phyloP scores from a whole-genome alignment of 106 monocot genomes.

The Acanthochlamys bracteata region DNA sequence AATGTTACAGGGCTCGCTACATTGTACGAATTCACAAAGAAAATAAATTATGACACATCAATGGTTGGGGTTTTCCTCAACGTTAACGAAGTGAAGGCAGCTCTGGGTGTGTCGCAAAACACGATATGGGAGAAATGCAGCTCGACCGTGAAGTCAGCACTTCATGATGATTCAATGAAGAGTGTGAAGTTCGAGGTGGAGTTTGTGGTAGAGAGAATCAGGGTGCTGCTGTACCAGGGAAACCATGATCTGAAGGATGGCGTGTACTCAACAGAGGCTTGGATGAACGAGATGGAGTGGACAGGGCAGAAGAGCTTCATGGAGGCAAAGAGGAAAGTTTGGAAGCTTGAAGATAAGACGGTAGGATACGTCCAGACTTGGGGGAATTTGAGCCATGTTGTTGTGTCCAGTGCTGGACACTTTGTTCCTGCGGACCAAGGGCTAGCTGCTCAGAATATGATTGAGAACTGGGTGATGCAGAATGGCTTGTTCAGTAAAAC shows the following conservation, averaged over 20 bases:
- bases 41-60: too few species aligned
- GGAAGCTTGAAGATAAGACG: conserved; percentile 36
- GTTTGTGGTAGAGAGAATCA: conserved; percentile 30
- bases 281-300: conserved; percentile 69
- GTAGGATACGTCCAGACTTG: conserved; percentile 69
- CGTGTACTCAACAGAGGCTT: conserved; percentile 71
- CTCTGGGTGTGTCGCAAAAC: too few species aligned
- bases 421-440: conserved; percentile 70
- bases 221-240: conserved; percentile 78
- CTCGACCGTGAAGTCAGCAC: too few species aligned
- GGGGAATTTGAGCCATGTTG: conserved; percentile 41
- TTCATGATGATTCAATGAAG: conserved; percentile 10
- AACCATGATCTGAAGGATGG: conserved; percentile 59
- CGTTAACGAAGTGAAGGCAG: too few species aligned
- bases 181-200: conserved; percentile 69
- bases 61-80: too few species aligned
- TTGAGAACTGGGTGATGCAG: conserved; percentile 70
- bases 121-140: too few species aligned
- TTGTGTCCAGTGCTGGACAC: conserved; percentile 67
- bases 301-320: conserved; percentile 47
- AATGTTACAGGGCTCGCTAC: conserved; percentile 69
- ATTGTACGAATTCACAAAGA: conserved; percentile 33
- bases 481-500: conserved; percentile 28
- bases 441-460: conserved; percentile 56
- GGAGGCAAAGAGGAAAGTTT: conserved; percentile 52